Evolutionary conservation across 768 basidiomycete genomes (phyloP).

Genomic region (Leucocoprinus birnbaumii): DNA sequence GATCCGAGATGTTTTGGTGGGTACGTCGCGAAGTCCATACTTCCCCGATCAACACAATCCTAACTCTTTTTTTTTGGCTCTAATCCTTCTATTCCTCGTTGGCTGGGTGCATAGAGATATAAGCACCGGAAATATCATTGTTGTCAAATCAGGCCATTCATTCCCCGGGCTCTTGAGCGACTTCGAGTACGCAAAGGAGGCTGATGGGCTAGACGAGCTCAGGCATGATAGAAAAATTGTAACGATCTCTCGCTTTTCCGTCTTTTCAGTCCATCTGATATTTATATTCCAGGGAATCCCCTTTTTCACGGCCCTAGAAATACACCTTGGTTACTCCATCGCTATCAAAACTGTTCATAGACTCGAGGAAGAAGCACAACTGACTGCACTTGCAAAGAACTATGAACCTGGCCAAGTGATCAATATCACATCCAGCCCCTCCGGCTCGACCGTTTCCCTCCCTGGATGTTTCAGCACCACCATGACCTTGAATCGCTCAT

Average conservation of each 20-base stretch:
- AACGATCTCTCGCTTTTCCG: neutral
- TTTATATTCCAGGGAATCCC: slow-evolving; percentile 11
- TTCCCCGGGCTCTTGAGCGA: slow-evolving; percentile 5
- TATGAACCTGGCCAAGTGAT: neutral
- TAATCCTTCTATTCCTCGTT: slow-evolving; percentile 6
- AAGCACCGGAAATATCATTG: slow-evolving; percentile 8
- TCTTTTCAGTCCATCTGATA: neutral
- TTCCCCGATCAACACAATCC: too few species aligned
- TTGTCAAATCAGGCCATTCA: neutral
- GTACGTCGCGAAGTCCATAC: too few species aligned
- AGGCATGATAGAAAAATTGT: slow-evolving; percentile 1
- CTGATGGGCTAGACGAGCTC: neutral
- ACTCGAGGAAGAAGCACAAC: too few species aligned
- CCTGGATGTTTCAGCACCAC: neutral
- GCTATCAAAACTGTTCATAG: too few species aligned
- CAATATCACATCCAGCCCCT: too few species aligned
- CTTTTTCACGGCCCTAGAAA: slow-evolving; percentile 11
- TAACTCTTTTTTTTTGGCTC: neutral
- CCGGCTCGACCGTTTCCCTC: neutral
- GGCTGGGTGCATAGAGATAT: slow-evolving; percentile 11
- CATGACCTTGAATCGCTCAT: slow-evolving; percentile 10
- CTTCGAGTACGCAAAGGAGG: slow-evolving; percentile 12
- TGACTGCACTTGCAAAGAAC: neutral
- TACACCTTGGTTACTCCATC: neutral
- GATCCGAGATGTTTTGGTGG: neutral